Conservation (phyloP, 169 alveolate genomes). For the Eimeria sp. region DNA sequence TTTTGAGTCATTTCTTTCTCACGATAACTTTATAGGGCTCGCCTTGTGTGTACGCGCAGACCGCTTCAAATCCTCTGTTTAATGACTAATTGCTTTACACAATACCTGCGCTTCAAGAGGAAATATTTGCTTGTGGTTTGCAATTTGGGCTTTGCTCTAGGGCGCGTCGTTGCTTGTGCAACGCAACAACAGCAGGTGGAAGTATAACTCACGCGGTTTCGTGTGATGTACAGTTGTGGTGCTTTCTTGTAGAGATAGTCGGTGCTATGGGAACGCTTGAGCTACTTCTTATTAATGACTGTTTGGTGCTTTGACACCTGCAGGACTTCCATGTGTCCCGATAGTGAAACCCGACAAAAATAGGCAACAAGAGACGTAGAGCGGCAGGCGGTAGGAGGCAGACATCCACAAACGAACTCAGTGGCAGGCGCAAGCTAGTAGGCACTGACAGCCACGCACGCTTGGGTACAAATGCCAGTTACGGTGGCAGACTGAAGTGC, state of each 20-base stretch:
- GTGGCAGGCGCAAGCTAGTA: too few relatives aligned
- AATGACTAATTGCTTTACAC: not conserved
- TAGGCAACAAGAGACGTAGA: not conserved
- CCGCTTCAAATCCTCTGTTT: constrained; percentile 31
- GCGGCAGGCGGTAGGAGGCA: not conserved
- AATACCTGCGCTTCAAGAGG: not conserved
- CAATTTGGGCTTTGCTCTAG: not conserved
- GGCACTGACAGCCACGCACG: not conserved
- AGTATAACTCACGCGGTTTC: not conserved
- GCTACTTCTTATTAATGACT: not conserved
- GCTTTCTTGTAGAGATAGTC: not conserved
- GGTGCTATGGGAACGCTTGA: not conserved
- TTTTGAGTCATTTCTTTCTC: not conserved
- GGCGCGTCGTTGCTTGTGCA: not conserved
- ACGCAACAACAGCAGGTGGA: not conserved
- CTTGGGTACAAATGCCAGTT: not conserved
- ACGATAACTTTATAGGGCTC: not conserved
- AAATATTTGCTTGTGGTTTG: not conserved
- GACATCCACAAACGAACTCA: not conserved
- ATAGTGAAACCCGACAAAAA: not conserved
- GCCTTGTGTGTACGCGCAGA: not conserved
- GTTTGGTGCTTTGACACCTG: not conserved
- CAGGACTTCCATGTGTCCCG: not conserved
- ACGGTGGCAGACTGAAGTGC: not conserved
- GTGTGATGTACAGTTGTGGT: not conserved